These are phyloP conservation scores for Drosera spatulata DNA, from an alignment of 179 eudicot species.

Conservation along the genomic window DNA sequence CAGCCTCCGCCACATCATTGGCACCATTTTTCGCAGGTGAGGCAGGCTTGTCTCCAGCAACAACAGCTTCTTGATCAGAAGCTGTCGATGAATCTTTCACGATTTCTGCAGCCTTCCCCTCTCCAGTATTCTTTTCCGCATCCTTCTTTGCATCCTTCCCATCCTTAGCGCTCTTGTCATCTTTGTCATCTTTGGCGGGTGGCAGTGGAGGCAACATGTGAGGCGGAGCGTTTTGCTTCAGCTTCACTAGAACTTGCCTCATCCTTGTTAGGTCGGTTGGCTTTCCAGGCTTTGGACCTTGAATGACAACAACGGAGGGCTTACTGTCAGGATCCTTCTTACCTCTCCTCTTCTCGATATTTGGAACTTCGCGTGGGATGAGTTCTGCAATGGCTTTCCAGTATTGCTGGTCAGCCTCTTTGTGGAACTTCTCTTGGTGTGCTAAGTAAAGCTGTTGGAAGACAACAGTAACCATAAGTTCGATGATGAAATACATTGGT, in stretches of 20 bases:
- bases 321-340: slow-evolving; percentile 52
- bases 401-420: slow-evolving; percentile 68
- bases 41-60: slow-evolving; percentile 6
- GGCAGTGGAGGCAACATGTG: slow-evolving; percentile 80
- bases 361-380: slow-evolving; percentile 68
- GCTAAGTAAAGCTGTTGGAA: slow-evolving; percentile 37
- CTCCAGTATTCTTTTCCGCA: slow-evolving; percentile 12
- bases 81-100: slow-evolving; percentile 7
- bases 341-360: slow-evolving; percentile 52
- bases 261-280: slow-evolving; percentile 70
- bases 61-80: slow-evolving; percentile 4
- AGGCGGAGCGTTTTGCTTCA: slow-evolving; percentile 69
- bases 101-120: slow-evolving; percentile 8
- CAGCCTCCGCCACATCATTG: too few relatives aligned
- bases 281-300: slow-evolving; percentile 86
- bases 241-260: slow-evolving; percentile 59
- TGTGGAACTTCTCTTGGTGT: slow-evolving; percentile 76
- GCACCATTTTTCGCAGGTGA: slow-evolving; percentile 18
- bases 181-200: slow-evolving; percentile 23
- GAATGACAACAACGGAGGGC: slow-evolving; percentile 40
- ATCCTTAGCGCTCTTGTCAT: slow-evolving; percentile 29
- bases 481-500: too few relatives aligned
- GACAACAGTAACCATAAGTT: background rate
- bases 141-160: slow-evolving; percentile 14
- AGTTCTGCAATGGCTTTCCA: slow-evolving; percentile 80